Conservation (phyloP, 2,329 filamentous ascomycete species). For the Fusarium lateritium region DNA sequence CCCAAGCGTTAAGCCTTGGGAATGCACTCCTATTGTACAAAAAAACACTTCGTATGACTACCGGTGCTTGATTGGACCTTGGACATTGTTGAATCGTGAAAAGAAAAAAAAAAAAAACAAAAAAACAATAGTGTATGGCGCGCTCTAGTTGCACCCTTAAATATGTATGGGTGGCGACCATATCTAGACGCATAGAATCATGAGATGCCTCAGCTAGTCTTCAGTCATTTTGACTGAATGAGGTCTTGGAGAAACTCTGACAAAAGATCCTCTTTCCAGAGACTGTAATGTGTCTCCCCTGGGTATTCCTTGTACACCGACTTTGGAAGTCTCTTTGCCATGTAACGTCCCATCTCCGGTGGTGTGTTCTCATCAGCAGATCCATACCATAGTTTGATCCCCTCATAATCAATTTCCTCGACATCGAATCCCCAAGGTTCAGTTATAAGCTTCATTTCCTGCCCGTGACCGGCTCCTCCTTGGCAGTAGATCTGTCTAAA, state of each 20-base stretch:
- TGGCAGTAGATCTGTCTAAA: constrained; percentile 8
- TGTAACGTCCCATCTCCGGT: constrained; percentile 9
- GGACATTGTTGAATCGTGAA: too few relatives aligned
- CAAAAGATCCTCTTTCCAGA: background rate
- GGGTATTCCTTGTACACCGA: background rate
- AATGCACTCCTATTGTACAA: background rate
- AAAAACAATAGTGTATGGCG: too few relatives aligned
- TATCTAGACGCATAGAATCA: too few relatives aligned
- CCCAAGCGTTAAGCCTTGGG: background rate
- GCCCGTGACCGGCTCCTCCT: background rate
- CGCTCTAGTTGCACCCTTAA: too few relatives aligned
- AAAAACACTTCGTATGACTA: background rate
- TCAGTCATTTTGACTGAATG: background rate
- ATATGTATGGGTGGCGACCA: too few relatives aligned
- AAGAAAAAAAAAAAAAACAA: too few relatives aligned
- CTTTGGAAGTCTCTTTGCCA: background rate
- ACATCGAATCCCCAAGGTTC: constrained; percentile 9
- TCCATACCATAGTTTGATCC: constrained; percentile 1
- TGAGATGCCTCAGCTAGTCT: too few relatives aligned
- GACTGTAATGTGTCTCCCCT: background rate
- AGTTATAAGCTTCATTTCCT: background rate
- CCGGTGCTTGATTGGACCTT: too few relatives aligned
- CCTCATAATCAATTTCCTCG: background rate
- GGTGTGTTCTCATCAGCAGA: constrained; percentile 8
- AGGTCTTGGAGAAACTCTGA: background rate